A percentile compares a stretch with the other conserved stretches of the same genome.
These are phyloP conservation scores for Mycena crocata DNA, from an alignment of 768 basidiomycete species.

Conservation along the genomic window DNA sequence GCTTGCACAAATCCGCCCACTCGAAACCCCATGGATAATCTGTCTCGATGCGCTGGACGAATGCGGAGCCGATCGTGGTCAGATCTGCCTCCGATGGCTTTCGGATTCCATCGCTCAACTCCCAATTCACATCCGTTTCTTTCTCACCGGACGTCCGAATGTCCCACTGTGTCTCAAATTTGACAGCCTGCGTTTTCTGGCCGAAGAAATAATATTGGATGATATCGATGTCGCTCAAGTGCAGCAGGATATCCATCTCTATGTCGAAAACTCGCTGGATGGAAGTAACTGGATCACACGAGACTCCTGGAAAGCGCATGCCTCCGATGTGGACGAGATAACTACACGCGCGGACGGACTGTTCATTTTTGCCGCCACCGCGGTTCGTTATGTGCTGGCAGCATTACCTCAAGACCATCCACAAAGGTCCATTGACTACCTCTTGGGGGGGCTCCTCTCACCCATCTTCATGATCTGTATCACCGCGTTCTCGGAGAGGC, in stretches of 20 bases:
- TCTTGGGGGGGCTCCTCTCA: not conserved
- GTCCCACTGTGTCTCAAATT: not conserved
- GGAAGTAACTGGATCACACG: not conserved
- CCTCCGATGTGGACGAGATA: not conserved
- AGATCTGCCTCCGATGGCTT: not conserved
- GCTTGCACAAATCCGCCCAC: not conserved
- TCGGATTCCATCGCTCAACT: not conserved
- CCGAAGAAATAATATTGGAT: not conserved
- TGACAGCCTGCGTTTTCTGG: not conserved
- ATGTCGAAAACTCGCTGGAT: not conserved
- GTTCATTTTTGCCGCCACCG: constrained; percentile 4
- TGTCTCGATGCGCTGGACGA: constrained; percentile 1
- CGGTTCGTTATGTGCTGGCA: not conserved
- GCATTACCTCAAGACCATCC: not conserved
- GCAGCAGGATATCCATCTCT: not conserved
- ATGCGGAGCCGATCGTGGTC: not conserved
- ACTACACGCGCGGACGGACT: not conserved
- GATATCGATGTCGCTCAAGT: not conserved
- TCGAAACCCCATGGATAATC: constrained; percentile 1
- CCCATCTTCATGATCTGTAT: not conserved
- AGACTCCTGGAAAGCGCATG: not conserved
- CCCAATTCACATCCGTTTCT: not conserved
- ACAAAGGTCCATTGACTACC: not conserved
- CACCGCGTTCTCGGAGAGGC: not conserved
- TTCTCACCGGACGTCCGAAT: not conserved